Evolutionary conservation across 148 eudicot species (phyloP), one percentile per base, ranked within the genome.

Genomic region (Dianthus caryophyllus): DNA sequence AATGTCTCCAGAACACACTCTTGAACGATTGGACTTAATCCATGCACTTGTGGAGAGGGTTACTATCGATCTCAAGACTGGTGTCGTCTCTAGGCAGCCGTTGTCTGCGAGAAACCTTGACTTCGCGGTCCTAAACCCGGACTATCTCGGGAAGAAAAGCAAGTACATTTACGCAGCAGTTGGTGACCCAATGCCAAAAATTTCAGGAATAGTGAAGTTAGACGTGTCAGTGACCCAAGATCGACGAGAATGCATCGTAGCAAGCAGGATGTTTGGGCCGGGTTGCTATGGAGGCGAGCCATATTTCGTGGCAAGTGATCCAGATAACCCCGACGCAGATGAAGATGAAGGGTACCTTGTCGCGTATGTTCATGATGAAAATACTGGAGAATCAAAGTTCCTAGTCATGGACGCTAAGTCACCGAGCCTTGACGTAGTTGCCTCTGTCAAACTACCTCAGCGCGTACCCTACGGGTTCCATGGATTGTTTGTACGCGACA

Each of bases 391-490:
- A 61, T 84, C 96, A 10, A 81, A n/a, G 18, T 88, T 88, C 43
- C 8, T 84, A 50, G 88, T 85, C 33, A 84, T 85, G 88, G 88
- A 85, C 65, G 85, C 87, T 0, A 82, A 82, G 73, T 80, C 90
- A 2, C 84, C 87, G 0, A 26, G 20, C 26, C 87, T 88, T 36
- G 88, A 88, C 3, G 64, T 82, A 41, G 77, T 88, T 27, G 88
- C 87, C 15, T 75, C 73, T 0, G 87, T 85, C 53, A 78, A 71
- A 65, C 53, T 88, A 58, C 96, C 96, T 0, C 73, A 69, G 6
- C 81, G 96, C 50, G 88, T 88, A 27, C 96, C 96, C 0, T 88
- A 79, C 22, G 96, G 96, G 11, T 85, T 85, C 33, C 96, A 88
- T 61, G 96, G 95, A 20, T 59, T 85, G 31, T 88, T 88, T 62